These are phyloP conservation scores for Tritrichomonas foetus DNA, from an alignment of 208 protist species.

Conservation along the genomic window DNA sequence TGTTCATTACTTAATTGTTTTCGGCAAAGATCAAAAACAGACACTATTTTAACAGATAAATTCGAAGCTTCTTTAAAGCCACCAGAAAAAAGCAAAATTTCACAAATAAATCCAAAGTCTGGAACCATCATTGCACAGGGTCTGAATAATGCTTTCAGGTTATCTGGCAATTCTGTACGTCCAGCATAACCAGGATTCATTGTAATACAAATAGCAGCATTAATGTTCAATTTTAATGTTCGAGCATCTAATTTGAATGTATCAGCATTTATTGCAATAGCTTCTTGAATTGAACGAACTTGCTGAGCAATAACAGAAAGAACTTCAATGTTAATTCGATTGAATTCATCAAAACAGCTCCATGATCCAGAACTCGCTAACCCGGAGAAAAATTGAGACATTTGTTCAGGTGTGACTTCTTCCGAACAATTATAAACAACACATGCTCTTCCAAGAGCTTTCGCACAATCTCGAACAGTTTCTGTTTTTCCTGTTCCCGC, in stretches of 20 bases:
- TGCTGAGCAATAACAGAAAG: conserved; percentile 61
- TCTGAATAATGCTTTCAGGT: conserved; percentile 73
- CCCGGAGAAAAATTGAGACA: conserved; percentile 57
- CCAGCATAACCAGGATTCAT: conserved; percentile 96
- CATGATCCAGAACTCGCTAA: conserved; percentile 55
- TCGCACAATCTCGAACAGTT: conserved; percentile 65
- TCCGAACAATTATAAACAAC: conserved; percentile 97
- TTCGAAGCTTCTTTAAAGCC: conserved; percentile 82
- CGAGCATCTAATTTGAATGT: conserved; percentile 58
- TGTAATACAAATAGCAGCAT: conserved; percentile 66
- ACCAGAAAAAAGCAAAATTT: conserved; percentile 92
- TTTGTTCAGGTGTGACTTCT: conserved; percentile 61
- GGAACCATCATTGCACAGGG: conserved; percentile 89
- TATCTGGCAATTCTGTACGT: conserved; percentile 89
- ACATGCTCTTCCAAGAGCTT: conserved; percentile 61
- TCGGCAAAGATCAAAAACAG: conserved; percentile 86
- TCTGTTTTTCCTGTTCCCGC: conserved; percentile 71
- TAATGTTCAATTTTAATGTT: conserved; percentile 57
- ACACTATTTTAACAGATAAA: conserved; percentile 88
- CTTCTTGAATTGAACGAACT: conserved; percentile 55
- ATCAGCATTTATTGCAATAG: conserved; percentile 47
- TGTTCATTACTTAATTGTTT: conserved; percentile 86
- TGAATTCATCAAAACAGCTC: conserved; percentile 70
- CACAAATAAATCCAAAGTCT: conserved; percentile 93
- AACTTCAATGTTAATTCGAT: conserved; percentile 61